Evolutionary conservation across 2,329 filamentous ascomycete genomes (phyloP).

Genomic region (Neospermospora avenae): DNA sequence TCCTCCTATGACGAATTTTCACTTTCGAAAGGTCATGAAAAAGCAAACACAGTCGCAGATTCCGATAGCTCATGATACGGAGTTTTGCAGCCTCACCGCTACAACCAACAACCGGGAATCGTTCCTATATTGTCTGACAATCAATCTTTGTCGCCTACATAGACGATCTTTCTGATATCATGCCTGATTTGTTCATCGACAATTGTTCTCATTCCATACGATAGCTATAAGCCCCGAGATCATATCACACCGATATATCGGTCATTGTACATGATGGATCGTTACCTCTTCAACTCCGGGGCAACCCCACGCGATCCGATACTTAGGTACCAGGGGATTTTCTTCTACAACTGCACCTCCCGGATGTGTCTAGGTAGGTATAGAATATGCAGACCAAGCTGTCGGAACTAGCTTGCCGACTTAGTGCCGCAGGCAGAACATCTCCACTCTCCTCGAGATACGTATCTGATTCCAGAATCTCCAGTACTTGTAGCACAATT

Average conservation of each 20-base stretch:
- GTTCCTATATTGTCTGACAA: background rate
- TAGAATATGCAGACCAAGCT: background rate
- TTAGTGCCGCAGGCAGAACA: background rate
- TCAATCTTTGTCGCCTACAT: background rate
- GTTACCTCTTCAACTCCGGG: background rate
- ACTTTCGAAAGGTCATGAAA: too few relatives aligned
- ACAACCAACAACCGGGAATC: background rate
- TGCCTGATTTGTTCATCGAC: background rate
- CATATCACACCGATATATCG: background rate
- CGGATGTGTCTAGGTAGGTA: too few relatives aligned
- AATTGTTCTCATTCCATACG: background rate
- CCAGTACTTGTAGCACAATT: background rate
- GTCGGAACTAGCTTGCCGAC: background rate
- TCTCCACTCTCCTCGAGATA: background rate
- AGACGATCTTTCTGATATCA: too few relatives aligned
- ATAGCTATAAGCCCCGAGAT: background rate
- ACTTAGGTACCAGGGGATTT: background rate
- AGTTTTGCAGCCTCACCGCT: background rate
- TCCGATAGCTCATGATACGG: background rate
- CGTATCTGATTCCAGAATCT: background rate
- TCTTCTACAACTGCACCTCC: too few relatives aligned
- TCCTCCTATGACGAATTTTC: too few relatives aligned
- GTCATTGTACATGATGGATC: background rate
- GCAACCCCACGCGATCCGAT: background rate
- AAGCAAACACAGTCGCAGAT: too few relatives aligned